phyloP scores from a whole-genome alignment of 768 basidiomycete genomes.

The Sporobolomyces phaffii region DNA sequence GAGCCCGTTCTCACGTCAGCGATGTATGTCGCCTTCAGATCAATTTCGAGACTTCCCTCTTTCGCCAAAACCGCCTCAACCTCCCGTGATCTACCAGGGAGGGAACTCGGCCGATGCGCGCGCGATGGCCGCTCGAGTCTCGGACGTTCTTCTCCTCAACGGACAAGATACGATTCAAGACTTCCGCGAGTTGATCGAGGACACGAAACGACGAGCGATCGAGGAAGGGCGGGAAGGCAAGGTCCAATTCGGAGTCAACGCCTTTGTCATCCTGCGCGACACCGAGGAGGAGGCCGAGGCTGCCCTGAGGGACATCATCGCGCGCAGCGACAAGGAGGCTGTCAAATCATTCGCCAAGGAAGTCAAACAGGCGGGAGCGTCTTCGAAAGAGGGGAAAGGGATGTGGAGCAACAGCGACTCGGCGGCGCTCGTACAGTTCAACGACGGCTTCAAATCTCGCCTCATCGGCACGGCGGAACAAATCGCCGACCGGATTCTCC shows the following conservation, averaged over 20 bases:
- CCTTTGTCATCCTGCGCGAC: not conserved
- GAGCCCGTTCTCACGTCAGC: no score
- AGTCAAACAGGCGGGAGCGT: not conserved
- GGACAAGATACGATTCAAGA: not conserved
- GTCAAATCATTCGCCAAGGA: conserved; percentile 1
- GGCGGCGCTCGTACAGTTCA: conserved; percentile 2
- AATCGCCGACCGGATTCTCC: conserved; percentile 1
- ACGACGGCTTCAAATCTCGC: conserved; percentile 7
- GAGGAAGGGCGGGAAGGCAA: not conserved
- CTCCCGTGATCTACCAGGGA: conserved; percentile 4
- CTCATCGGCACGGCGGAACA: not conserved
- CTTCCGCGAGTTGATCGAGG: conserved; percentile 4
- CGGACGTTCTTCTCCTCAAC: conserved; percentile 7
- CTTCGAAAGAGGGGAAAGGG: not conserved
- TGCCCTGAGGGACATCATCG: not conserved
- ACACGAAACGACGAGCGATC: conserved; percentile 2
- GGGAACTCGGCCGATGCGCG: conserved; percentile 5
- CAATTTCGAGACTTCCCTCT: not conserved
- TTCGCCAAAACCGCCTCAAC: not conserved
- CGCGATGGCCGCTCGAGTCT: not conserved
- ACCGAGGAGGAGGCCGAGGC: not conserved
- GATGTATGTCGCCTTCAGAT: not conserved
- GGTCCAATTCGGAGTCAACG: conserved; percentile 7
- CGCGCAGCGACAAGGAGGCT: not conserved
- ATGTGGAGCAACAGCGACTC: conserved; percentile 4